Percentiles rank a stretch among this genome's conserved stretches.
Evolutionary conservation across 768 basidiomycete species (phyloP).

Genomic region (Pleurotus giganteus): DNA sequence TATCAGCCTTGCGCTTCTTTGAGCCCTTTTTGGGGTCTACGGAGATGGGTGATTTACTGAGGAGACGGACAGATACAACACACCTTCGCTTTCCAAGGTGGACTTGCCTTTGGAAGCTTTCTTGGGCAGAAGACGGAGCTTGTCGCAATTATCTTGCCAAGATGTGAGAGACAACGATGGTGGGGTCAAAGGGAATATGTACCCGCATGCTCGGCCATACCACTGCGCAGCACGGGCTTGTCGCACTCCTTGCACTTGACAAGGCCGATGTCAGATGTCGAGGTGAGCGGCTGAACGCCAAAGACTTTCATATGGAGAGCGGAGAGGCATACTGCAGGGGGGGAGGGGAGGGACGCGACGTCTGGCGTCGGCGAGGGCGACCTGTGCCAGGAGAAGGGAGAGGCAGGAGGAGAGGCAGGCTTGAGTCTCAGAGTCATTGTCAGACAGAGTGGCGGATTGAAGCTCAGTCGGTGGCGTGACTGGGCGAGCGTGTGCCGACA

Average conservation of each 20-base stretch:
- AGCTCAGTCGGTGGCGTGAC: no score
- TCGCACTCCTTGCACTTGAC: conserved; percentile 79
- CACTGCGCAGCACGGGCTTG: conserved; percentile 78
- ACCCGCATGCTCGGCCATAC: conserved; percentile 77
- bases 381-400: conserved; percentile 66
- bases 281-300: conserved; percentile 71
- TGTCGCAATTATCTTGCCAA: conserved; percentile 54
- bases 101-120: conserved; percentile 57
- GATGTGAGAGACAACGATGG: not conserved
- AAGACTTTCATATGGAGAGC: conserved; percentile 88
- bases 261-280: conserved; percentile 55
- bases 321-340: conserved; percentile 83
- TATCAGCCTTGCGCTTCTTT: conserved; percentile 80
- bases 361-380: conserved; percentile 34
- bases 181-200: conserved; percentile 18
- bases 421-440: conserved; percentile 46
- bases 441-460: conserved; percentile 12
- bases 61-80: conserved; percentile 13
- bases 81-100: conserved; percentile 43
- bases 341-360: conserved; percentile 51
- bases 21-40: conserved; percentile 45
- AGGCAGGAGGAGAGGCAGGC: conserved; percentile 37
- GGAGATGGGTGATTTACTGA: conserved; percentile 4
- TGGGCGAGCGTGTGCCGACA: no score
- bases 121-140: conserved; percentile 51